A percentile compares a stretch with the other conserved stretches of the same genome.
Evolutionary conservation across 805 yeast species (phyloP).

Genomic region (Ogataea polymorpha): DNA sequence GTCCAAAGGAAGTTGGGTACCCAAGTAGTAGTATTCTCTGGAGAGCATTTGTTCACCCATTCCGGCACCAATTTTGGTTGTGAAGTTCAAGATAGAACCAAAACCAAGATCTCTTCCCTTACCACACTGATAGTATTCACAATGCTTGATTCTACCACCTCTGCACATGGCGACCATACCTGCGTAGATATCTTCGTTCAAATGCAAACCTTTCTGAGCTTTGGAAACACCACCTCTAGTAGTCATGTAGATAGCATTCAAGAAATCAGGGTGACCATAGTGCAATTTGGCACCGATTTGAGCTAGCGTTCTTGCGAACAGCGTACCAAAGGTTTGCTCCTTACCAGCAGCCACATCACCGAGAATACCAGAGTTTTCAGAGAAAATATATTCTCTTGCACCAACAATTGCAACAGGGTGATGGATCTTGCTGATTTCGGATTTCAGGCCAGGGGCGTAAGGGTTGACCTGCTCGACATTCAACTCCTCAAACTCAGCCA

Average conservation of each 20-base stretch:
- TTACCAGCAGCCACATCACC: constrained; percentile 92
- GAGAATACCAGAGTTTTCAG: constrained; percentile 79
- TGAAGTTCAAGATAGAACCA: constrained; percentile 80
- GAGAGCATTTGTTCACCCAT: constrained; percentile 90
- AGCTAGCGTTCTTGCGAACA: constrained; percentile 78
- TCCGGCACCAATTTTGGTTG: constrained; percentile 88
- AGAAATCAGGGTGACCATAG: constrained; percentile 87
- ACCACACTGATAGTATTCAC: constrained; percentile 88
- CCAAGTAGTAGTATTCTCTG: constrained; percentile 77
- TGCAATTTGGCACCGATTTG: constrained; percentile 84
- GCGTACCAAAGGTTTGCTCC: constrained; percentile 85
- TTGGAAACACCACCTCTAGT: constrained; percentile 88
- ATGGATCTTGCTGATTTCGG: constrained; percentile 45
- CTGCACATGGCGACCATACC: constrained; percentile 81
- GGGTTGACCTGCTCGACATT: constrained; percentile 77
- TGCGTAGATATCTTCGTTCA: constrained; percentile 86
- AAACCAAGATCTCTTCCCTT: constrained; percentile 88
- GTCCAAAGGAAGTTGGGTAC: constrained; percentile 77
- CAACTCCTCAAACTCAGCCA: constrained; percentile 80
- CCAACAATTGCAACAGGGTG: constrained; percentile 84
- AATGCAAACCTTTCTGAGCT: constrained; percentile 81
- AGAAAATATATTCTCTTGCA: constrained; percentile 83
- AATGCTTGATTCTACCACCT: constrained; percentile 86
- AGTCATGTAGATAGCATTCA: constrained; percentile 71
- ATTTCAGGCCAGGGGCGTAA: constrained; percentile 68